Evolutionary conservation across 805 yeast species (phyloP).

Genomic region (Lipomyces kockii): DNA sequence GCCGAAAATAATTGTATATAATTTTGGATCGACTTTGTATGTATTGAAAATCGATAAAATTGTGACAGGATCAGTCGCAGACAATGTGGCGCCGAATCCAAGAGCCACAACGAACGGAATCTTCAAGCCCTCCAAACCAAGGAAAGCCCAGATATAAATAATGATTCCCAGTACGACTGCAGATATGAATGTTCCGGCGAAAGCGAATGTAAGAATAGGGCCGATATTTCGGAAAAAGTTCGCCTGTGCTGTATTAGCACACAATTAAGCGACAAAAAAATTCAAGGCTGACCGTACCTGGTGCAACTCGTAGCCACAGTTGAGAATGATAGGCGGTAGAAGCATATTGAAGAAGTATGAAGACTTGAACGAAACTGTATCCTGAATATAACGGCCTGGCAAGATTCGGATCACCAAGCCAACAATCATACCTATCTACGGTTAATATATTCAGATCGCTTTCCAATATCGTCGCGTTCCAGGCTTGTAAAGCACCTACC

Average conservation of each 20-base stretch:
- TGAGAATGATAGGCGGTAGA: slow-evolving; percentile 93
- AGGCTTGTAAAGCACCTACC: slow-evolving; percentile 65
- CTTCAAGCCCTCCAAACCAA: slow-evolving; percentile 86
- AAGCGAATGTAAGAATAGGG: slow-evolving; percentile 89
- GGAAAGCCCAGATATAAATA: slow-evolving; percentile 83
- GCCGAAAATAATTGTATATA: slow-evolving; percentile 96
- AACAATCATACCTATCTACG: slow-evolving; percentile 53
- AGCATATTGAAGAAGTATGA: slow-evolving; percentile 91
- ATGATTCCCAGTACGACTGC: slow-evolving; percentile 88
- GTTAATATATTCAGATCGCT: background rate
- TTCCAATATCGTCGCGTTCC: background rate
- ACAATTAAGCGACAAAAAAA: background rate
- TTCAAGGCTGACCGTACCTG: slow-evolving; percentile 44
- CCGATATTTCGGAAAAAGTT: slow-evolving; percentile 93
- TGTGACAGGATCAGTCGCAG: slow-evolving; percentile 99
- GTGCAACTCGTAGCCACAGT: slow-evolving; percentile 96
- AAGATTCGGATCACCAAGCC: slow-evolving; percentile 86
- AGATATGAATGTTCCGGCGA: slow-evolving; percentile 94
- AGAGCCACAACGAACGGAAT: slow-evolving; percentile 94
- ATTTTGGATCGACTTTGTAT: slow-evolving; percentile 95
- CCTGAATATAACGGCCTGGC: slow-evolving; percentile 98
- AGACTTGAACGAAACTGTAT: slow-evolving; percentile 92
- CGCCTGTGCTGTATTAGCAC: slow-evolving; percentile 51
- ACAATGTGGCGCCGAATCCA: slow-evolving; percentile 95
- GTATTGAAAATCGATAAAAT: slow-evolving; percentile 95